Conservation (phyloP, 2,329 filamentous ascomycete species). For the Xylaria digitata region DNA sequence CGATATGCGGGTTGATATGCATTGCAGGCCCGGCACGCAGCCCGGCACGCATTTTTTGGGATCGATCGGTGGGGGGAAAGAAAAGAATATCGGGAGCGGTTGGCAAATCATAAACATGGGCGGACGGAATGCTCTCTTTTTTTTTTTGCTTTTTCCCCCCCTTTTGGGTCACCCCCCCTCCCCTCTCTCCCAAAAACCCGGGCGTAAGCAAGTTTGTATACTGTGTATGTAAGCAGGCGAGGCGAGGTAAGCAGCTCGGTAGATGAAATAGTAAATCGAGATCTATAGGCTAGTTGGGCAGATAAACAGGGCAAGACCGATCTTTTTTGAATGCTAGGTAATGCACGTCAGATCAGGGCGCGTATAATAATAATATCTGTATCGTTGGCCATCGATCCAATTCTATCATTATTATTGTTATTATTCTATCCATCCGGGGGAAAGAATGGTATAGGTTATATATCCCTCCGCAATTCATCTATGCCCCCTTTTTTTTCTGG, state of each 20-base stretch:
- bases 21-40: slow-evolving; percentile 15
- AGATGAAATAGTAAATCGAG: neutral
- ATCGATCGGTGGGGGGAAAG: slow-evolving; percentile 7
- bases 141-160: slow-evolving; percentile 1
- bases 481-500: no score
- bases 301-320: slow-evolving; percentile 1
- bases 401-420: neutral
- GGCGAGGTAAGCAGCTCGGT: neutral
- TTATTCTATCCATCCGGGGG: neutral
- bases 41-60: neutral
- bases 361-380: slow-evolving; percentile 1
- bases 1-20: slow-evolving; percentile 11
- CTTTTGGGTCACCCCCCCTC: neutral
- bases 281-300: slow-evolving; percentile 1
- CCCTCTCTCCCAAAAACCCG: neutral
- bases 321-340: slow-evolving; percentile 4
- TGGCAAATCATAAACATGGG: slow-evolving; percentile 1
- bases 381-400: neutral
- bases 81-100: slow-evolving; percentile 1
- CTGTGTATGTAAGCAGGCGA: neutral
- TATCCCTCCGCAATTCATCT: no score
- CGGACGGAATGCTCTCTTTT: neutral
- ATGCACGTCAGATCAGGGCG: slow-evolving; percentile 15
- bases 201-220: slow-evolving; percentile 2
- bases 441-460: no score